Evolutionary conservation across 2,329 filamentous ascomycete genomes (phyloP), one percentile per base, ranked within the genome.

Genomic region (Talaromyces sp.): DNA sequence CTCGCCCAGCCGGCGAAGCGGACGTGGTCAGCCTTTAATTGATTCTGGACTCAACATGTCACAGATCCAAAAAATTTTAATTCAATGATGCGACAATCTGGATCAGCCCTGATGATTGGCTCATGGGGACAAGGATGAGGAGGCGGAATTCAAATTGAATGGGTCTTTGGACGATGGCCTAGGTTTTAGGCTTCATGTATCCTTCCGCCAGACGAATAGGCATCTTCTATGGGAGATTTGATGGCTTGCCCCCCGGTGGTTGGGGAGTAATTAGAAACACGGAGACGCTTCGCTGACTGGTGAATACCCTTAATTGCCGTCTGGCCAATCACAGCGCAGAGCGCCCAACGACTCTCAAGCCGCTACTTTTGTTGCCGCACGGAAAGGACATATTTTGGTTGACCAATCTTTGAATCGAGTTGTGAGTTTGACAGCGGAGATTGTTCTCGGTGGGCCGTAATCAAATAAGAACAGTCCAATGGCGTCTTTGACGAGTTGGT

Each of bases 1-100:
- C 67, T 65, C 58, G 51, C 17, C 17, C 53, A 34, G 51, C 51
- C 61, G 67, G 66, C 67, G 62, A 65, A 36, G 63, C 66, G 70
- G 70, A 34, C 58, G 40, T 49, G 2, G 25, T 22, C 63, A 58
- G 38, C 38, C 64, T 65, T 63, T 65, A 65, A 62, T 61, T 65
- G 58, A 60, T 64, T 58, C 43, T 60, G 63, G 56, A 47, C 25
- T 43, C 58, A 53, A 8, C 29, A 8, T 64, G 63, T 43, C 56
- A 58, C 63, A 58, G 43, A 29, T 60, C 45, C 49, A 10, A 51
- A 51, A 36, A 22, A 38, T 56, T 36, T 19, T 38, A 22, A 56
- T 36, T 56, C 53, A 56, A 22, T 56, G 53, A 56, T 56, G 53
- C 53, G 53, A 56, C 53, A 56, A 17, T 2, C n/a, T 19, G 22